These are phyloP conservation scores for Xylaria sp. DNA, from an alignment of 495 filamentous ascomycete genomes.

Conservation along the genomic window DNA sequence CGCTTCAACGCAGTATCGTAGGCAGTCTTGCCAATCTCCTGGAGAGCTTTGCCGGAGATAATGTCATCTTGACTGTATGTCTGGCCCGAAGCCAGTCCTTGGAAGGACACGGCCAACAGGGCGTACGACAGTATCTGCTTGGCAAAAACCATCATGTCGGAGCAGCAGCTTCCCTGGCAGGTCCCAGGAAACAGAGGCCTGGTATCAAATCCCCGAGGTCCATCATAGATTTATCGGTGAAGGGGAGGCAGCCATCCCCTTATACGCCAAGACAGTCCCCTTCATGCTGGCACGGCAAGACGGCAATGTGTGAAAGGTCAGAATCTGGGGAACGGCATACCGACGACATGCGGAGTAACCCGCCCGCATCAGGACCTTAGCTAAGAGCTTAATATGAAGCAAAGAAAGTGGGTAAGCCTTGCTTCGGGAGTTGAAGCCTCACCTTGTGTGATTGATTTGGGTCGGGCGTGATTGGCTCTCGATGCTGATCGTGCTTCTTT, in stretches of 20 bases:
- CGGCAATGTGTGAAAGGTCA: conserved; percentile 36
- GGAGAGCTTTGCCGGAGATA: conserved; percentile 47
- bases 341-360: conserved; percentile 5
- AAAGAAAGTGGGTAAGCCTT: conserved; percentile 15
- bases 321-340: conserved; percentile 29
- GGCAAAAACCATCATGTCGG: conserved; percentile 33
- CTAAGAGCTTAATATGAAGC: conserved; percentile 15
- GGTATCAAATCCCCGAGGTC: not conserved
- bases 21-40: conserved; percentile 42
- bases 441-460: conserved; percentile 24
- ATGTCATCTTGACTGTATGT: conserved; percentile 47
- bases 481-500: conserved; percentile 12
- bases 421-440: conserved; percentile 28
- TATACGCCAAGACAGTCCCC: conserved; percentile 33
- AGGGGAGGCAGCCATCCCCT: conserved; percentile 12
- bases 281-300: conserved; percentile 36
- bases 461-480: conserved; percentile 19
- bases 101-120: conserved; percentile 36
- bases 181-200: not conserved
- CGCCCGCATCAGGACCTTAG: conserved; percentile 12
- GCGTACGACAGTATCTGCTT: conserved; percentile 33
- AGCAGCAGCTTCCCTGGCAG: not conserved
- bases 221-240: conserved; percentile 1
- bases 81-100: conserved; percentile 32
- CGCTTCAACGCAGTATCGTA: conserved; percentile 45